Conservation (phyloP, 768 basidiomycete species). For the Hygrocybe punicea region DNA sequence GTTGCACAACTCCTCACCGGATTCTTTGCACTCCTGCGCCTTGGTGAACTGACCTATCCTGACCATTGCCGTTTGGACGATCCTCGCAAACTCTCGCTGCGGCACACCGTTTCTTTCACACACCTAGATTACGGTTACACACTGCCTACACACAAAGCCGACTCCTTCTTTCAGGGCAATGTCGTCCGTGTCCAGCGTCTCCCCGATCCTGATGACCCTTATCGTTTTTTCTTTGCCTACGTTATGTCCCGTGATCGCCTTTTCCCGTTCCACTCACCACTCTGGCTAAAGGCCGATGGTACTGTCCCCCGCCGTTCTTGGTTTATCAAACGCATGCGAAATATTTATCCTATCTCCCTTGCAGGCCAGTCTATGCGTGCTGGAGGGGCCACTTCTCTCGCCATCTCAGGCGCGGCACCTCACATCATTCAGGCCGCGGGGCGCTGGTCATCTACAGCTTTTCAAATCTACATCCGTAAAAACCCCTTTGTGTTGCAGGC, state of each 20-base stretch:
- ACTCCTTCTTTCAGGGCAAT: too few relatives aligned
- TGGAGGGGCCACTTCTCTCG: constrained; percentile 38
- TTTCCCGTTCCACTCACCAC: constrained; percentile 25
- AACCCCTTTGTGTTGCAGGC: too few relatives aligned
- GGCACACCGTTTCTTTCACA: too few relatives aligned
- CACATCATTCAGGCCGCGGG: too few relatives aligned
- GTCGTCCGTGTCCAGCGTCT: constrained; percentile 11
- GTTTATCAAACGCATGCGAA: too few relatives aligned
- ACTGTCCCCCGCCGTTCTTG: constrained; percentile 30
- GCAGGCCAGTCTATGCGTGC: constrained; percentile 40
- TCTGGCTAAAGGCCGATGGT: constrained; percentile 36
- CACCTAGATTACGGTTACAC: too few relatives aligned
- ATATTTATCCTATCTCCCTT: constrained; percentile 16
- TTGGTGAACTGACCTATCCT: background rate
- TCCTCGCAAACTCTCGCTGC: background rate
- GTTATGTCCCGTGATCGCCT: constrained; percentile 22
- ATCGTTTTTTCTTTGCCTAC: constrained; percentile 22
- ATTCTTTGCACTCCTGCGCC: constrained; percentile 10
- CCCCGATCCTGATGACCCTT: constrained; percentile 11
- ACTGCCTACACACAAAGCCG: too few relatives aligned
- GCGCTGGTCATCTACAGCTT: constrained; percentile 36
- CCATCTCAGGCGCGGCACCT: too few relatives aligned
- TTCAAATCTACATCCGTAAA: constrained; percentile 30
- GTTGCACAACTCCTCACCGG: constrained; percentile 10
- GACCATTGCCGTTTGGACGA: background rate